Conservation (phyloP, 108 stramenopile genomes). For the Parmales sp. region DNA sequence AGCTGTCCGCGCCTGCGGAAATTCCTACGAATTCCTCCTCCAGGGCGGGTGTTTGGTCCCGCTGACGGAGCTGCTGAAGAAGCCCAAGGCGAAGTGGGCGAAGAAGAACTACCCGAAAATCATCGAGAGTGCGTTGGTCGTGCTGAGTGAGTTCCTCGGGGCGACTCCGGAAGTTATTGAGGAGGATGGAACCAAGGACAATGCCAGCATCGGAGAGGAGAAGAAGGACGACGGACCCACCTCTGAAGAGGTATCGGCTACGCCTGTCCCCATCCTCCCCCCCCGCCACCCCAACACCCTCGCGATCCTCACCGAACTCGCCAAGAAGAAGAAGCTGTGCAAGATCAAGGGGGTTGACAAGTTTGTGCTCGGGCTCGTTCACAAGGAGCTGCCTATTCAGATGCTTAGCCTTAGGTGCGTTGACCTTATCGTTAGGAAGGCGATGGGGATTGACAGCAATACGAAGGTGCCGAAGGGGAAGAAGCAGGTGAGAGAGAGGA, state of each 20-base stretch:
- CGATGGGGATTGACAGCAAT: not conserved
- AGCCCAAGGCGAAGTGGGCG: constrained; percentile 9
- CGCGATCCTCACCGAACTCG: constrained; percentile 4
- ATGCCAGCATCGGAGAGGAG: not conserved
- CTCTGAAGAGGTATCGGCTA: not conserved
- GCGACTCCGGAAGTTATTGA: not conserved
- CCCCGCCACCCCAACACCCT: constrained; percentile 2
- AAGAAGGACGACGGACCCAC: not conserved
- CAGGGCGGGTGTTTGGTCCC: not conserved
- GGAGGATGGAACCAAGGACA: not conserved
- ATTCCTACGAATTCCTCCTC: constrained; percentile 4
- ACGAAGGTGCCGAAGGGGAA: constrained; percentile 7
- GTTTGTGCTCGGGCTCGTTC: not conserved
- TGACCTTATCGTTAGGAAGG: not conserved
- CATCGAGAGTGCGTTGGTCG: not conserved
- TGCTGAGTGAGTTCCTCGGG: not conserved
- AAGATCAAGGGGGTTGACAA: constrained; percentile 8
- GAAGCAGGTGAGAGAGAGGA: no score
- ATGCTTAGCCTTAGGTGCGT: not conserved
- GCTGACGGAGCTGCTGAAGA: not conserved
- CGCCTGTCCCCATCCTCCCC: not conserved
- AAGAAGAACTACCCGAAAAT: constrained; percentile 2
- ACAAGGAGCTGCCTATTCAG: constrained; percentile 2
- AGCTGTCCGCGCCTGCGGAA: not conserved
- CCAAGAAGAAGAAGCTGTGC: constrained; percentile 13